phyloP scores from a whole-genome alignment of 257 asterid species.

The Lantana camara region DNA sequence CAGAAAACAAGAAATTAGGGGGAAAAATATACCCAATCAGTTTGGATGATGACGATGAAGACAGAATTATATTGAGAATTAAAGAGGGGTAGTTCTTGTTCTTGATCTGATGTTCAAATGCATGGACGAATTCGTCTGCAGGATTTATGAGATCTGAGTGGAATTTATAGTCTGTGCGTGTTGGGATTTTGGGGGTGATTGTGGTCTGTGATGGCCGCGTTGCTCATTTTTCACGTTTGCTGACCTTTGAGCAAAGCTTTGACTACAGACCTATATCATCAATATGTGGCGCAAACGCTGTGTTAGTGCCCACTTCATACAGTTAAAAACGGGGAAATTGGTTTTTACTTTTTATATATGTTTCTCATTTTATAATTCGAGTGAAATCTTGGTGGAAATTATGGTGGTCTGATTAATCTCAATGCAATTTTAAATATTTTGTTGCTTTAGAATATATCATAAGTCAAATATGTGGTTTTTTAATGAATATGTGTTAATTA shows the following conservation, averaged over 20 bases:
- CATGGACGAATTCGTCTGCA: neutral
- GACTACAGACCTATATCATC: neutral
- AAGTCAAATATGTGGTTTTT: too few relatives aligned
- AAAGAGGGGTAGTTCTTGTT: neutral
- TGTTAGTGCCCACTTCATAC: too few relatives aligned
- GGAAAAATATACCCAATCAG: neutral
- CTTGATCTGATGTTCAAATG: too few relatives aligned
- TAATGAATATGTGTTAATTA: too few relatives aligned
- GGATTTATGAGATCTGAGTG: neutral
- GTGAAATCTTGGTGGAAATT: too few relatives aligned
- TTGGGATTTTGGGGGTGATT: neutral
- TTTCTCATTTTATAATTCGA: too few relatives aligned
- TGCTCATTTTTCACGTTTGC: slow-evolving; percentile 37
- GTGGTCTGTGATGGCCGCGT: slow-evolving; percentile 33
- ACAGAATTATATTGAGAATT: neutral
- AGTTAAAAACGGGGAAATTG: neutral
- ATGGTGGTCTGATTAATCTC: too few relatives aligned
- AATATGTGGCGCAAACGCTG: neutral
- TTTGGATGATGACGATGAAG: neutral
- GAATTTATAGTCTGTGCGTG: neutral
- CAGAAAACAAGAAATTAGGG: neutral
- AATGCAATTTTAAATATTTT: too few relatives aligned
- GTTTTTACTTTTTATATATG: too few relatives aligned
- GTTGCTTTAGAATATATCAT: too few relatives aligned
- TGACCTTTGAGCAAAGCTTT: slow-evolving; percentile 1